Evolutionary conservation across 306 rosid species (phyloP), one percentile per base, ranked within the genome.

Genomic region (Chamaecrista fasciculata): DNA sequence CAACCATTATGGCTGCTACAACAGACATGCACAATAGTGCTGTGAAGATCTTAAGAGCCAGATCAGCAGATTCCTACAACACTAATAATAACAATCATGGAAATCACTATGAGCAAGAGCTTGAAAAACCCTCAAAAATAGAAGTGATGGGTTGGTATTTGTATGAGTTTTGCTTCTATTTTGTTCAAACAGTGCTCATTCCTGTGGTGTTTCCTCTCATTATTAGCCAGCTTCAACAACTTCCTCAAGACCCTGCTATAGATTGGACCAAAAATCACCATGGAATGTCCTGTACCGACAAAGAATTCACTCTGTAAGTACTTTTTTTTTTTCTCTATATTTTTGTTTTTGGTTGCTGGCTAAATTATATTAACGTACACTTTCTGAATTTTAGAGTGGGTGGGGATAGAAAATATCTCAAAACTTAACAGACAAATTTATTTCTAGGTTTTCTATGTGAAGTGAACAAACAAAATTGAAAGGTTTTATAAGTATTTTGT

Each of bases 121-220:
- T 71, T 52, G 97, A 92, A 65, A 78, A 70, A 62, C 84, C 96
- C 4, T n/a, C 73, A 0, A 74, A 37, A 10, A 18, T 78, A 72
- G 98, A 92, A 67, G 85, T 89, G 4, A 71, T 79, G 78, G 88
- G 89, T 6, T 92, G 98, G 98, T 82, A 77, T 66, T 50, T 82
- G 1, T 89, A 92, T 50, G 98, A 79, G 74, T 81, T 92, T 3
- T 92, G 96, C 75, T 82, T 96, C 2, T 82, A 86, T 68, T 89
- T 86, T 58, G 76, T 92, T 53, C 85, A 55, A 39, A 74, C 87
- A 0, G 83, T 89, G 66, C 79, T 92, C 28, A 69, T 92, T n/a
- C 98, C 96, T 0, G 55, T 92, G 0, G 80, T 92, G 11, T 89
- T 92, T 67, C 96, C 98, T 9, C 91, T 92, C 75, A 82, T 92